phyloP scores from a whole-genome alignment of 352 stramenopile species.

The Pythium oligandrum region DNA sequence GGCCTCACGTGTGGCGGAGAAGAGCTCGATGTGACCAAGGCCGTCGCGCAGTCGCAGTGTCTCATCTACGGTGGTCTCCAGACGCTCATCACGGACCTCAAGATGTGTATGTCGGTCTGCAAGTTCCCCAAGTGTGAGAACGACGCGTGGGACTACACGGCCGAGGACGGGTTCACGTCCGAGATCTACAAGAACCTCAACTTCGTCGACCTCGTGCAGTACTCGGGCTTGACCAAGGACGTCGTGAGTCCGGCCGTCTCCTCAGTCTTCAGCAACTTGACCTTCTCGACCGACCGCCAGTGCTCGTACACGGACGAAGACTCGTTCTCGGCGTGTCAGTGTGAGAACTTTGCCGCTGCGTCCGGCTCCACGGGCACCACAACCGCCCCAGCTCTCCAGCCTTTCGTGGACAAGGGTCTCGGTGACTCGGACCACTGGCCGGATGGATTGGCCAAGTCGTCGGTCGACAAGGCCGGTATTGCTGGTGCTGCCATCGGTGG shows the following conservation, averaged over 20 bases:
- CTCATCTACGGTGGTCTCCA: conserved; percentile 73
- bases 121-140: conserved; percentile 71
- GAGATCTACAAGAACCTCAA: conserved; percentile 64
- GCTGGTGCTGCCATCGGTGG: conserved; percentile 42
- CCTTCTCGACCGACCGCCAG: conserved; percentile 41
- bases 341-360: conserved; percentile 31
- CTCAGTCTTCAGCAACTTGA: conserved; percentile 28
- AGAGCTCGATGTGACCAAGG: conserved; percentile 37
- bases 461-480: conserved; percentile 70
- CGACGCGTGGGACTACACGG: conserved; percentile 71
- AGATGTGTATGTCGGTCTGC: conserved; percentile 76
- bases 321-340: conserved; percentile 58
- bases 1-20: conserved; percentile 53
- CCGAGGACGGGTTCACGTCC: conserved; percentile 59
- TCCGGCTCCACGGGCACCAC: conserved; percentile 11
- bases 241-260: conserved; percentile 37
- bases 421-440: conserved; percentile 62
- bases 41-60: conserved; percentile 56
- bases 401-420: conserved; percentile 45
- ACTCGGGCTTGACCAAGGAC: conserved; percentile 25
- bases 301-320: conserved; percentile 54
- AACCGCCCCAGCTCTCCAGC: conserved; percentile 9
- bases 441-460: conserved; percentile 44
- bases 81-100: conserved; percentile 42
- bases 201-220: conserved; percentile 54